Evolutionary conservation across 2,329 filamentous ascomycete genomes (phyloP), one percentile per base, ranked within the genome.

Genomic region (Colletotrichum somersetense): DNA sequence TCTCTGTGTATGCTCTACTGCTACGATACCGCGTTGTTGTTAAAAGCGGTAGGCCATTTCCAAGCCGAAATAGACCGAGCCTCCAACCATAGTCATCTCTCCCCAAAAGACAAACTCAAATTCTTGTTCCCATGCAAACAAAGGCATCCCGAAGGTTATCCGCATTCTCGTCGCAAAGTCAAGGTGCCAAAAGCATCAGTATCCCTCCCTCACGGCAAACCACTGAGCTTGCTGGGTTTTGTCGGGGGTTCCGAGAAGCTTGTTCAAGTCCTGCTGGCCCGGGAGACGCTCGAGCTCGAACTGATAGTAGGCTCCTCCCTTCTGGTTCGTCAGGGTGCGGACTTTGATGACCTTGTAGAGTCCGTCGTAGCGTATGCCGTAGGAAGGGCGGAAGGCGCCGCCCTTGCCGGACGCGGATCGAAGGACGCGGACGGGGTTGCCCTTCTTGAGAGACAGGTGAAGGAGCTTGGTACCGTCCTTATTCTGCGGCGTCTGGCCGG

Each of bases 381-480:
- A 5, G 2, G 50, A 53, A 12, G 50, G 50, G 14, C 50, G 50
- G 14, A 30, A 53, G 50, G 14, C 50, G 26, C 26, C 50, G 6
- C 50, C 50, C 23, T 33, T 53, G 6, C 50, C 50, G 26, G 50
- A 53, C 7, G 50, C 50, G 26, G 50, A 53, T 20, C 50, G 50
- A 8, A 53, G 50, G 3, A 53, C 50, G 50, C 50, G 50, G 26
- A 53, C 50, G 14, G 50, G 50, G 6, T 53, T 18, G 1, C 50
- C 50, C 7, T 30, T 53, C 50, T 30, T 53, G 5, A 33, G 26
- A 2, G 50, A 53, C 7, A 53, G 50, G 14, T 53, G 26, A 5
- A 53, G 50, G 26, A 53, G 50, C 26, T 53, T 53, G 50, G 50
- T 53, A 14, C 50, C 26, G 7, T 53, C 50, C 50, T 53, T 53